Evolutionary conservation across 2,329 filamentous ascomycete species (phyloP), one percentile per base, ranked within the genome.

Genomic region (Thelonectria discophora): DNA sequence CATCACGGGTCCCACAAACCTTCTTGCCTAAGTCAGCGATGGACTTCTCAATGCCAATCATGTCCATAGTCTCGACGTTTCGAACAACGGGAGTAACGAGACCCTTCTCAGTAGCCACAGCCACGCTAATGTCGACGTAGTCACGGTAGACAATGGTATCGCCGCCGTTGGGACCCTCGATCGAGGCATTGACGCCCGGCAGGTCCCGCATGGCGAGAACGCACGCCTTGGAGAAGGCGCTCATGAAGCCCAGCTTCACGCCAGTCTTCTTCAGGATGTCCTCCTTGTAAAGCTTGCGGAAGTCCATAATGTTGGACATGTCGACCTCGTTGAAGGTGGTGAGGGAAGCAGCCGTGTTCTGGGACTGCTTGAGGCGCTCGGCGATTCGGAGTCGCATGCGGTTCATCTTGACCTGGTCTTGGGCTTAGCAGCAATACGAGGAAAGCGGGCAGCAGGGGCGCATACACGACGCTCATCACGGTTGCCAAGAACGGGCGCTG

Each of bases 301-400:
- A 94, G 65, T 97, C 93, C 90, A 98, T 97, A 51, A 99, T 84
- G 20, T 91, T 92, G 32, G 94, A 97, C 95, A 99, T 99, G 78
- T 99, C 95, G 64, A 99, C 95, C 80, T 98, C 94, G 79, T 99
- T 97, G 86, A 99, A 99, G 24, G 95, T 99, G 49, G 95, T 98
- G 55, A 99, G 85, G 4, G 95, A 97, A 46, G 95, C 95, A 52
- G 95, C 94, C 2, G 95, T 98, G 82, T 99, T 99, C 78, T 99
- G 95, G 18, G 95, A 98, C 78, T 99, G 95, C 88, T 99, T 99
- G 68, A 99, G 87, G 71, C 95, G 93, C 83, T 99, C 95, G 52
- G 95, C 93, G 71, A 98, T 99, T 65, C 95, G 90, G 64, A 98
- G 88, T 68, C 95, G 93, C 95, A 99, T 99, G 68, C 95, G 93